These are phyloP conservation scores for Cicer chorassanicum DNA, from an alignment of 306 rosid genomes.

Conservation along the genomic window DNA sequence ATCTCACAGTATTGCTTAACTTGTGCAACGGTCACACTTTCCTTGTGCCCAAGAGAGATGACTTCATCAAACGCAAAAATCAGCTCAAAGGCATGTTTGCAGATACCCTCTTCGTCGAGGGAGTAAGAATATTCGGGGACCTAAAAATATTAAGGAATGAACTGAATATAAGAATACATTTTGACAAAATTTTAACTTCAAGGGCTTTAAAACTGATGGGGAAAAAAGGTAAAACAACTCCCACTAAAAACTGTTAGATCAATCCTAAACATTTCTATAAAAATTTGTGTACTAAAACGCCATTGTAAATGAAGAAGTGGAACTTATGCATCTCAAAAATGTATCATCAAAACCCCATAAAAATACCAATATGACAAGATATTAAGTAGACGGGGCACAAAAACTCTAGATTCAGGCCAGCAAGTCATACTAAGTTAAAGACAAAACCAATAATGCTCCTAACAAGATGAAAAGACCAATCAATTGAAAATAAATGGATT, in stretches of 20 bases:
- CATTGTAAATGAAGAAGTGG: slow-evolving; percentile 9
- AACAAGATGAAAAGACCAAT: slow-evolving; percentile 35
- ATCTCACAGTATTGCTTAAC: slow-evolving; percentile 93
- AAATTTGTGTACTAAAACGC: slow-evolving; percentile 27
- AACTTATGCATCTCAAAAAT: slow-evolving; percentile 12
- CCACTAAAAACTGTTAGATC: slow-evolving; percentile 20
- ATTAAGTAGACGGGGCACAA: slow-evolving; percentile 17
- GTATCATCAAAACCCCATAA: slow-evolving; percentile 25
- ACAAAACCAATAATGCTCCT: slow-evolving; percentile 25
- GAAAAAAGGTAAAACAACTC: slow-evolving; percentile 4
- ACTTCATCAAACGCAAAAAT: slow-evolving; percentile 97
- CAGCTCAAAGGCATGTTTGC: slow-evolving; percentile 87
- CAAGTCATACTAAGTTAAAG: slow-evolving; percentile 12
- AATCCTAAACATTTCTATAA: slow-evolving; percentile 5
- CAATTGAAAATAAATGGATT: slow-evolving; percentile 2
- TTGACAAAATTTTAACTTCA: neutral
- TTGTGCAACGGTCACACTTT: slow-evolving; percentile 82
- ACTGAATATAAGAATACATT: slow-evolving; percentile 4
- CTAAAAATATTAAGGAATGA: slow-evolving; percentile 66
- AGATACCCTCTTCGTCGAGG: slow-evolving; percentile 92
- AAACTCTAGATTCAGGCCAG: slow-evolving; percentile 25
- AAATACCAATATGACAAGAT: slow-evolving; percentile 27
- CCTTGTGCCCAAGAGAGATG: slow-evolving; percentile 94
- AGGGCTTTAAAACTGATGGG: neutral
- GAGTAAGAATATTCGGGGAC: slow-evolving; percentile 90